Evolutionary conservation across 176 grass and related monocot species (phyloP), one percentile per base, ranked within the genome.

Genomic region (Carex kokanica): DNA sequence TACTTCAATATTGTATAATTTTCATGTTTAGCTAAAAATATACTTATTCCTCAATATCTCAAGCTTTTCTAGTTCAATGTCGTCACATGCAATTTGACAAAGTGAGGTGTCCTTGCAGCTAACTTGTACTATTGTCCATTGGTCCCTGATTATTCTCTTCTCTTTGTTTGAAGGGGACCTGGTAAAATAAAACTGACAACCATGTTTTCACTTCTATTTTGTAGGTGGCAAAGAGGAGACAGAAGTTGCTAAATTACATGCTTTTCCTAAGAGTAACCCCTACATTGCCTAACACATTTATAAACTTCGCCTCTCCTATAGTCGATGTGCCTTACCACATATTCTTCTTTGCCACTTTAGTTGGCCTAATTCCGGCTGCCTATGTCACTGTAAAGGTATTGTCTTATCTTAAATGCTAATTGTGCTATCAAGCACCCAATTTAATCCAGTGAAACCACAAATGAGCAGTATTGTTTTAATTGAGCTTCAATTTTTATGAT

Each of bases 231-330:
- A 99, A 93, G 86, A 99, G 96, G 93, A 91, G 91, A 90, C 84
- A 93, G 14, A 99, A 95, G 78, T 83, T 99, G 82, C 87, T 99
- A 78, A 99, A 99, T 85, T 99, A 99, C 86, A 99, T 99, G 65
- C 86, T 95, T 80, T 99, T 99, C 67, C 88, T 98, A 66, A 90
- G 96, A 90, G 96, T 99, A 32, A 99, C 96, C 32, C 96, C 96
- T 31, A 93, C 93, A 74, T 91, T 99, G 89, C 96, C 96, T 59
- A 95, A 99, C 84, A 99, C 96, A 25, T 99, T 99, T 84, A 99
- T 99, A 60, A 99, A 99, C 86, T 88, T 99, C 23, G 96, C 96
- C 84, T 99, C 96, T 17, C 96, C 96, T 11, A 99, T 99, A 78
- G 96, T 99, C 45, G 91, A 99, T 58, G 96, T 99, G 17, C 96